Conservation (phyloP, 306 rosid species). For the Echinosophora koreensis region DNA sequence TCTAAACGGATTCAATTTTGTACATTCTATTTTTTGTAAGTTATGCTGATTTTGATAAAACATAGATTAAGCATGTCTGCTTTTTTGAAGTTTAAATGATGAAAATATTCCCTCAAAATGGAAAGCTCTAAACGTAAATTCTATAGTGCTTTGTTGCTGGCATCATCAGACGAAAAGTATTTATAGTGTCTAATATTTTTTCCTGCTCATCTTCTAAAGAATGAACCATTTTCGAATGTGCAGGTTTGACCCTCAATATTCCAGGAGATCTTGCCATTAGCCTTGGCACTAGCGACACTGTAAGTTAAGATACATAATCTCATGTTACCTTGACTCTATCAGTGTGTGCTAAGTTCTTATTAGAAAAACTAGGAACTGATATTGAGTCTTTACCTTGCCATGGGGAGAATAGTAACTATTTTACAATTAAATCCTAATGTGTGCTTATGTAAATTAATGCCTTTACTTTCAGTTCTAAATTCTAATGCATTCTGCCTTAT, state of each 20-base stretch:
- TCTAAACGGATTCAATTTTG: neutral
- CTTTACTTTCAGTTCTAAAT: slow-evolving; percentile 33
- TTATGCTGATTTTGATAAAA: neutral
- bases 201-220: slow-evolving; percentile 17
- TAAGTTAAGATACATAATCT: slow-evolving; percentile 54
- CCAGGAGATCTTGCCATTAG: slow-evolving; percentile 98
- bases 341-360: slow-evolving; percentile 15
- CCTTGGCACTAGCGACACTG: slow-evolving; percentile 98
- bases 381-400: slow-evolving; percentile 1
- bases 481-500: slow-evolving; percentile 36
- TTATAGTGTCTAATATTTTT: neutral
- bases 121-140: neutral
- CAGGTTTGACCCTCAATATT: slow-evolving; percentile 91
- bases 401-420: slow-evolving; percentile 11
- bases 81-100: slow-evolving; percentile 13
- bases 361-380: slow-evolving; percentile 14
- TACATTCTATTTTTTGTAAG: neutral
- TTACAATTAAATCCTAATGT: slow-evolving; percentile 15
- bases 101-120: neutral
- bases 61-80: neutral
- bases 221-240: slow-evolving; percentile 45
- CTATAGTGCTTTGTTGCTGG: slow-evolving; percentile 2
- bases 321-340: slow-evolving; percentile 7
- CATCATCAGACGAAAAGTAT: neutral
- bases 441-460: slow-evolving; percentile 7